Conservation (phyloP, 441 rosid genomes). For the Euphorbia neoarborescens region DNA sequence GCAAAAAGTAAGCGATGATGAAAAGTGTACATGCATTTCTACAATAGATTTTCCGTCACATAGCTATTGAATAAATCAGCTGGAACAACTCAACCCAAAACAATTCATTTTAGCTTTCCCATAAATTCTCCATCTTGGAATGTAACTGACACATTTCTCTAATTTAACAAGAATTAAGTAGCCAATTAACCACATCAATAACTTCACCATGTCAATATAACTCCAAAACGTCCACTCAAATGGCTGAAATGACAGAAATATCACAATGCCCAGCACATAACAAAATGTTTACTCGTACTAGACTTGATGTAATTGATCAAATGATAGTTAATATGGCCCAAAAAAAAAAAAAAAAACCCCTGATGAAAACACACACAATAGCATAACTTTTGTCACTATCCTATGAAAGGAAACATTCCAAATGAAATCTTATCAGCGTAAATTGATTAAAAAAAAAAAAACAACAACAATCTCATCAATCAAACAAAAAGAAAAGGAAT, state of each 20-base stretch:
- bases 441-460: too few relatives aligned
- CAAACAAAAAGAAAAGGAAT: neutral
- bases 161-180: neutral
- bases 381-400: neutral
- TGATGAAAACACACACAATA: neutral
- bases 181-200: conserved; percentile 3
- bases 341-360: neutral
- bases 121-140: neutral
- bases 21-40: neutral
- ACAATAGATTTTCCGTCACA: neutral
- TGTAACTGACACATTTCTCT: neutral
- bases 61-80: neutral
- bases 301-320: too few relatives aligned
- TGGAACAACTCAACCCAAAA: neutral
- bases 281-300: too few relatives aligned
- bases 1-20: neutral
- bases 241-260: neutral
- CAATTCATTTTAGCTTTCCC: neutral
- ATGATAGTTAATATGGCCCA: too few relatives aligned
- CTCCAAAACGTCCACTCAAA: neutral
- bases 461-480: neutral
- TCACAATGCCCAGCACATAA: neutral
- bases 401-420: neutral
- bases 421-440: neutral
- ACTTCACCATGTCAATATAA: neutral